phyloP scores from a whole-genome alignment of 805 yeast genomes.

The Schwanniomyces polymorphus region DNA sequence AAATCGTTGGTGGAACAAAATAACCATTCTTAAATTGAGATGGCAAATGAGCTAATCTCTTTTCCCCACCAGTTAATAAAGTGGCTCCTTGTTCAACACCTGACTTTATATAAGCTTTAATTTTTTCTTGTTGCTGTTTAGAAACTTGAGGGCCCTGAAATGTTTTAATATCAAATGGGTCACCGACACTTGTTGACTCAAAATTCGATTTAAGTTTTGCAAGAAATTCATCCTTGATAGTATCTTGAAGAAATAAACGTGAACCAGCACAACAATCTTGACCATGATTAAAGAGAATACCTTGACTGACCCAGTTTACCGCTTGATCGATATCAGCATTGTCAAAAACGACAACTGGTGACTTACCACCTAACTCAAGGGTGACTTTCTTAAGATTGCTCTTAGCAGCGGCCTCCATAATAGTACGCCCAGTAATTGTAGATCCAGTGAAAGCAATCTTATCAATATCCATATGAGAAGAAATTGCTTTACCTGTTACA shows the following conservation, averaged over 20 bases:
- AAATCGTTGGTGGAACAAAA: conserved; percentile 67
- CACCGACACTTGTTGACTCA: conserved; percentile 49
- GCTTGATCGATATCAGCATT: conserved; percentile 61
- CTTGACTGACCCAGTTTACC: conserved; percentile 49
- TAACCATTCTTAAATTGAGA: conserved; percentile 51
- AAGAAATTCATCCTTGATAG: conserved; percentile 50
- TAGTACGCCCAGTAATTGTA: conserved; percentile 59
- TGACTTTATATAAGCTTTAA: conserved; percentile 60
- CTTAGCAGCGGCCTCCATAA: conserved; percentile 56
- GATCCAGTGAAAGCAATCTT: conserved; percentile 68
- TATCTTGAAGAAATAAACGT: conserved; percentile 54
- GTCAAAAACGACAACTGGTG: conserved; percentile 60
- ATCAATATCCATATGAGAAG: conserved; percentile 27
- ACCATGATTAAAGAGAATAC: conserved; percentile 62
- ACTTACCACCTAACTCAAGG: conserved; percentile 68
- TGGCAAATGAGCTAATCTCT: conserved; percentile 24
- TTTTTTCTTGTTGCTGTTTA: conserved; percentile 60
- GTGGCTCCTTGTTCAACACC: conserved; percentile 68
- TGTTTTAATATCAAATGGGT: conserved; percentile 55
- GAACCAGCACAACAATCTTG: conserved; percentile 69
- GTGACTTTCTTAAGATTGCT: conserved; percentile 57
- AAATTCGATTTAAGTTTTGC: conserved; percentile 39
- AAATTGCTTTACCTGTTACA: conserved; percentile 47
- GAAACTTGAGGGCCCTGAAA: conserved; percentile 81
- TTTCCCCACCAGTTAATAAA: conserved; percentile 60